phyloP scores from a whole-genome alignment of 192 early-diverging fungal species.

The Coemansia sp. region DNA sequence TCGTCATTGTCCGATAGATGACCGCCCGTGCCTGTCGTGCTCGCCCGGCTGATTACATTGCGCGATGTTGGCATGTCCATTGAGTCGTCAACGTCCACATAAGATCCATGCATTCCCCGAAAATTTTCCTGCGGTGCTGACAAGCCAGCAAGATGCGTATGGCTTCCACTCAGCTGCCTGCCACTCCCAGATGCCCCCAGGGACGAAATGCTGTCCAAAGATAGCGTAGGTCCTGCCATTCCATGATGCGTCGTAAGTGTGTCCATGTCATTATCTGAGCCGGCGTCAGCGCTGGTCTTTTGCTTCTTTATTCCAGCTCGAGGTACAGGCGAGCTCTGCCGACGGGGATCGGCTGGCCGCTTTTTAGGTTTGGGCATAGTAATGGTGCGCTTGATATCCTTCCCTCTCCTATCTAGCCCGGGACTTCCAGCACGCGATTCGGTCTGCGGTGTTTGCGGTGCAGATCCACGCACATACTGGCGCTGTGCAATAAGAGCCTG shows the following conservation, averaged over 20 bases:
- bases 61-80: slow-evolving; percentile 15
- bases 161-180: slow-evolving; percentile 5
- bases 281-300: slow-evolving; percentile 13
- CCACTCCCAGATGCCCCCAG: slow-evolving; percentile 6
- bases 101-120: slow-evolving; percentile 5
- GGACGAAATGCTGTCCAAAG: slow-evolving; percentile 18
- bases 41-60: slow-evolving; percentile 22
- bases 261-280: slow-evolving; percentile 18
- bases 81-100: slow-evolving; percentile 9
- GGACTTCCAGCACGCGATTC: slow-evolving; percentile 38
- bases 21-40: slow-evolving; percentile 21
- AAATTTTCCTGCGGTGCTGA: neutral
- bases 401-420: slow-evolving; percentile 9
- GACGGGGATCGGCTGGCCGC: slow-evolving; percentile 24
- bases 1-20: slow-evolving; percentile 24
- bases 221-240: slow-evolving; percentile 14
- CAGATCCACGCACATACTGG: slow-evolving; percentile 26
- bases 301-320: slow-evolving; percentile 16
- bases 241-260: slow-evolving; percentile 7
- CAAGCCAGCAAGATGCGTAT: slow-evolving; percentile 6
- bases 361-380: slow-evolving; percentile 21
- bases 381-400: slow-evolving; percentile 21
- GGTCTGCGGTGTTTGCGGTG: slow-evolving; percentile 13
- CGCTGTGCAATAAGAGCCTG: slow-evolving; percentile 49
- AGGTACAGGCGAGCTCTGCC: slow-evolving; percentile 35